Base-by-base conservation (phyloP, 495 filamentous ascomycete species). In the Wilcoxina mikolae region DNA sequence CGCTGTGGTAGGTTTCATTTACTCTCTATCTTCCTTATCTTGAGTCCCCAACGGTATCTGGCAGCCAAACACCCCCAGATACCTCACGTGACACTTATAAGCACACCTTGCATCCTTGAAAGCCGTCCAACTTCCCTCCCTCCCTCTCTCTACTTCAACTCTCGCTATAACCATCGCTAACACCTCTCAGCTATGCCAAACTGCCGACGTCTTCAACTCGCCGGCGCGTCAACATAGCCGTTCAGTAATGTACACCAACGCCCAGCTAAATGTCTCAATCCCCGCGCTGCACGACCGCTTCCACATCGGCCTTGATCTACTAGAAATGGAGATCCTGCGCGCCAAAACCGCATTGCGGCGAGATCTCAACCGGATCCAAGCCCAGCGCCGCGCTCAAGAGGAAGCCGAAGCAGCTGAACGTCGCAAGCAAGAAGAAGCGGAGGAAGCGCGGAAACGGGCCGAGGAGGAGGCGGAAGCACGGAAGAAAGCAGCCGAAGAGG, bases 181-280 rank as follows among this genome's bases (percentile, higher is more conserved):
- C 11, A 17, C 9, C 27, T 29, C 4, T 7, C n/a, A 64, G 61
- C 62, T 64, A 48, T 56, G 53, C 49, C 61, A 64, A 55, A 64
- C 61, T 4, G 61, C 61, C 17, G 61, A 64, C 9, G 61, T 64
- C 20, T 64, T 64, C 50, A 64, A 64, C 29, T 45, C 56, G 10
- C 61, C 61, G 10, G 41, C 44, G 1, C 42, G 60, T 2, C 56
- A 59, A 45, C 60, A 64, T 25, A 56, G 56, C 0, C 49, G 61
- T 7, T 56, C 60, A 2, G 56, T 63, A 1, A 59, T 62, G 10
- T 52, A 64, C 46, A 64, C 60, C 4, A 64, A 64, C 17, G 61
- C 61, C 3, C 60, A 60, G 50, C 49, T 64, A 7, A 44, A 49
- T 38, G 53, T 53, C 3, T 49, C 26, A 3, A 54, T 64, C 1